Percentiles rank a stretch among this genome's conserved stretches.
Conservation (phyloP, 305 asterid genomes). For the Petunia hybrid region DNA sequence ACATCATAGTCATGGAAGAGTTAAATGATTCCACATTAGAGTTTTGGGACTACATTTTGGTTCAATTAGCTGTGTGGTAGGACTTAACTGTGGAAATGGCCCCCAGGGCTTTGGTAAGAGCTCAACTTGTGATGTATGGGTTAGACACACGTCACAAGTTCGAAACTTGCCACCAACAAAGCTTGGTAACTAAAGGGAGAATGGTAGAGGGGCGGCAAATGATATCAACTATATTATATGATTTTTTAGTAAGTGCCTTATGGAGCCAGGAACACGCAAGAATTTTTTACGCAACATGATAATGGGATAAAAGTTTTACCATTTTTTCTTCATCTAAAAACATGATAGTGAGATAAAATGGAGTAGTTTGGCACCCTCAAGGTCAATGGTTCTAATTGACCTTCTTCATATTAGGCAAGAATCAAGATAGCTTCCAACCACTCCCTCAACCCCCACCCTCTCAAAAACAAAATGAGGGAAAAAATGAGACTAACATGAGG, state of each 20-base stretch:
- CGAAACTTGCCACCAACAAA: too few relatives aligned
- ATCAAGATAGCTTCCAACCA: not conserved
- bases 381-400: not conserved
- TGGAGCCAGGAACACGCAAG: not conserved
- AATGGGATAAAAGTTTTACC: not conserved
- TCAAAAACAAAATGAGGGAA: not conserved
- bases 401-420: not conserved
- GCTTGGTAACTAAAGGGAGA: too few relatives aligned
- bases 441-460: not conserved
- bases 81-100: not conserved
- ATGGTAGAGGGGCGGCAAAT: not conserved
- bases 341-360: slow-evolving; percentile 12
- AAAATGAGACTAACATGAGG: not conserved
- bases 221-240: not conserved
- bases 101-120: too few relatives aligned
- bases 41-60: not conserved
- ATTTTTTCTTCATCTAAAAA: not conserved
- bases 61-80: slow-evolving; percentile 1
- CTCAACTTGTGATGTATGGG: too few relatives aligned
- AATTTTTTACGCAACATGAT: not conserved
- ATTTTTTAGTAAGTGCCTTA: not conserved
- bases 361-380: slow-evolving; percentile 6
- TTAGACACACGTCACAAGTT: too few relatives aligned
- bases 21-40: not conserved
- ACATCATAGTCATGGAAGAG: not conserved